phyloP scores from a whole-genome alignment of 2,329 filamentous ascomycete species.

The Sphaerulina vaccinii region DNA sequence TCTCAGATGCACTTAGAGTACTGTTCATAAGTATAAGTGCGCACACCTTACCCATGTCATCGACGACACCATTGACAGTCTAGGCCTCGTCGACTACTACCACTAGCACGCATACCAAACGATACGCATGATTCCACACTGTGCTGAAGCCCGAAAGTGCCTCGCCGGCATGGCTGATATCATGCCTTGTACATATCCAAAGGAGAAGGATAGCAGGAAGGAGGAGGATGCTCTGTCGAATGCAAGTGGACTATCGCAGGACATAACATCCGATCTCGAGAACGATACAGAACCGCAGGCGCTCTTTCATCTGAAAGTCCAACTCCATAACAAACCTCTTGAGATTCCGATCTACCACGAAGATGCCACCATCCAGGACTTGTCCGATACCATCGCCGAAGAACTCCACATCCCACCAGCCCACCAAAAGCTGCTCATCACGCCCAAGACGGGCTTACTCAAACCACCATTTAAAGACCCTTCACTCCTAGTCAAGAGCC shows the following conservation, averaged over 20 bases:
- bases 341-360: constrained; percentile 46
- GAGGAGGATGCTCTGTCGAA: constrained; percentile 12
- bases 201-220: constrained; percentile 1
- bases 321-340: constrained; percentile 55
- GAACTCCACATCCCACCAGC: constrained; percentile 58
- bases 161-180: constrained; percentile 15
- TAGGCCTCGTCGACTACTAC: too few relatives aligned
- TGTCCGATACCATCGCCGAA: constrained; percentile 58
- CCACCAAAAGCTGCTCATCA: constrained; percentile 67
- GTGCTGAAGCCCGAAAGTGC: constrained; percentile 18
- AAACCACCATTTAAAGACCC: constrained; percentile 64
- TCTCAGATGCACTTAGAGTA: too few relatives aligned
- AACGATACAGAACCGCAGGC: constrained; percentile 23
- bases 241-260: constrained; percentile 15
- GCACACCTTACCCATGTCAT: too few relatives aligned
- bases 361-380: constrained; percentile 55
- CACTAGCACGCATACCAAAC: not conserved
- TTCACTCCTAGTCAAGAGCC: constrained; percentile 48
- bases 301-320: constrained; percentile 48
- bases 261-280: constrained; percentile 20
- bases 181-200: constrained; percentile 14
- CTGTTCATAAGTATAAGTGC: too few relatives aligned
- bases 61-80: too few relatives aligned
- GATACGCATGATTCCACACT: constrained; percentile 14
- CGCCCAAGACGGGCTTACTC: constrained; percentile 63